phyloP scores from a whole-genome alignment of 805 yeast genomes.

The Jamesozyma spencerorum region DNA sequence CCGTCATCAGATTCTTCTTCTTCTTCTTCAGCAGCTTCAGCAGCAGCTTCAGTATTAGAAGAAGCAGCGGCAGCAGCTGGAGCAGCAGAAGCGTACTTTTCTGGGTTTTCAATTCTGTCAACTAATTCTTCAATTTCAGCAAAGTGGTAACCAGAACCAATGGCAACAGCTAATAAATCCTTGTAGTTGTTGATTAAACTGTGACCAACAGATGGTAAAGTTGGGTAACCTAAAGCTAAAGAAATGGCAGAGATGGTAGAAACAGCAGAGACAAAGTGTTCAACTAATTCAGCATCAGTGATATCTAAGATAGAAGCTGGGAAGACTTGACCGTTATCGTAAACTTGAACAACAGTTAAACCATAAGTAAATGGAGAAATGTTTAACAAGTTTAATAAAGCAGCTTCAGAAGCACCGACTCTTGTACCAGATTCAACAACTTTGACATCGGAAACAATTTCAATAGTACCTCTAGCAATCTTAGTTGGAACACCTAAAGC shows the following conservation, averaged over 20 bases:
- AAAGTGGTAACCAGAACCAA: slow-evolving; percentile 97
- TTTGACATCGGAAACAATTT: slow-evolving; percentile 93
- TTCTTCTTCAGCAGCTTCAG: slow-evolving; percentile 64
- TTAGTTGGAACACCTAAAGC: slow-evolving; percentile 99
- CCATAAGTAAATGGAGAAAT: slow-evolving; percentile 99
- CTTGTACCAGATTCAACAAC: slow-evolving; percentile 77
- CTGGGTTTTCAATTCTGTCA: slow-evolving; percentile 99
- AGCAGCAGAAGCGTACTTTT: slow-evolving; percentile 98
- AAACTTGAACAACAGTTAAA: slow-evolving; percentile 92
- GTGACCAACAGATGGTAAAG: slow-evolving; percentile 99
- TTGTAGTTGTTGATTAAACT: slow-evolving; percentile 97
- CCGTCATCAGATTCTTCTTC: slow-evolving; percentile 65
- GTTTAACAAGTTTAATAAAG: slow-evolving; percentile 97
- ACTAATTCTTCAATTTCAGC: slow-evolving; percentile 98
- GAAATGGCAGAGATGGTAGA: slow-evolving; percentile 92
- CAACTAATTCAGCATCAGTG: slow-evolving; percentile 92
- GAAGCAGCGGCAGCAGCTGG: slow-evolving; percentile 87
- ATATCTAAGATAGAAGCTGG: slow-evolving; percentile 94
- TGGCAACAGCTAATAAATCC: slow-evolving; percentile 93
- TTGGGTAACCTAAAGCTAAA: slow-evolving; percentile 98
- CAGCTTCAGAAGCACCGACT: slow-evolving; percentile 99
- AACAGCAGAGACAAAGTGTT: slow-evolving; percentile 87
- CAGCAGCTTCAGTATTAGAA: slow-evolving; percentile 57
- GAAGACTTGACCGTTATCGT: slow-evolving; percentile 98
- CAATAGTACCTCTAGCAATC: slow-evolving; percentile 99